Evolutionary conservation across 2,329 filamentous ascomycete species (phyloP).

Genomic region (Epichloe gansuensis): DNA sequence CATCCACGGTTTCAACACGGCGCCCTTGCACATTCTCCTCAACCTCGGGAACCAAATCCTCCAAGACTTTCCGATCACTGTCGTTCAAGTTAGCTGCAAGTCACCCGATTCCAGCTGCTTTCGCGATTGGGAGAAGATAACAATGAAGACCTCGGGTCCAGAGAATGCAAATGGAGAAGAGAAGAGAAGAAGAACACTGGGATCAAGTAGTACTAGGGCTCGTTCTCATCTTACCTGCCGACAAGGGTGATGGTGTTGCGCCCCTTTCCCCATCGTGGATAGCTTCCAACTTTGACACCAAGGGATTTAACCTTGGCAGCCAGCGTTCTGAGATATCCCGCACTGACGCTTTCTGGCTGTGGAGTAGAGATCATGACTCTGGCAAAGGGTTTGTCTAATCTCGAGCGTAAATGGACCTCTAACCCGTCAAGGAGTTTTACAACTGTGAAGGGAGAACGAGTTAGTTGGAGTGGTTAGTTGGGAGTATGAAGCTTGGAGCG

Average conservation of each 20-base stretch:
- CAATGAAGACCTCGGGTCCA: no score
- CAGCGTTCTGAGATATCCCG: slow-evolving; percentile 19
- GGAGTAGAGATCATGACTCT: slow-evolving; percentile 80
- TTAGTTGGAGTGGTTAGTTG: no score
- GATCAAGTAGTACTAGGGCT: no score
- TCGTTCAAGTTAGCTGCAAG: slow-evolving; percentile 8
- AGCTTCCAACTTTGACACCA: slow-evolving; percentile 83
- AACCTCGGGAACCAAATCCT: slow-evolving; percentile 67
- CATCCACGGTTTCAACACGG: slow-evolving; percentile 57
- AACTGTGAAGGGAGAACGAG: no score
- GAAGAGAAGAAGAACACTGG: no score
- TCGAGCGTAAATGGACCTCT: slow-evolving; percentile 55
- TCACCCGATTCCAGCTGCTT: neutral
- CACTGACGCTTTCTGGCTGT: slow-evolving; percentile 72
- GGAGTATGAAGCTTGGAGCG: no score
- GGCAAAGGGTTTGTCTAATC: slow-evolving; percentile 36
- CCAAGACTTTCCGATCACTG: slow-evolving; percentile 62
- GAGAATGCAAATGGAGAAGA: no score
- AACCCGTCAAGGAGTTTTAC: slow-evolving; percentile 55
- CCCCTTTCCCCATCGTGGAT: slow-evolving; percentile 81
- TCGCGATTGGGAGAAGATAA: no score
- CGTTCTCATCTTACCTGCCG: slow-evolving; percentile 28
- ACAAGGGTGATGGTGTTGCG: slow-evolving; percentile 86
- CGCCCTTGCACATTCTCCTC: slow-evolving; percentile 62
- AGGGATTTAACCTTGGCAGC: no score